These are phyloP conservation scores for Termitomyces sp. DNA, from an alignment of 768 basidiomycete species.

Conservation along the genomic window DNA sequence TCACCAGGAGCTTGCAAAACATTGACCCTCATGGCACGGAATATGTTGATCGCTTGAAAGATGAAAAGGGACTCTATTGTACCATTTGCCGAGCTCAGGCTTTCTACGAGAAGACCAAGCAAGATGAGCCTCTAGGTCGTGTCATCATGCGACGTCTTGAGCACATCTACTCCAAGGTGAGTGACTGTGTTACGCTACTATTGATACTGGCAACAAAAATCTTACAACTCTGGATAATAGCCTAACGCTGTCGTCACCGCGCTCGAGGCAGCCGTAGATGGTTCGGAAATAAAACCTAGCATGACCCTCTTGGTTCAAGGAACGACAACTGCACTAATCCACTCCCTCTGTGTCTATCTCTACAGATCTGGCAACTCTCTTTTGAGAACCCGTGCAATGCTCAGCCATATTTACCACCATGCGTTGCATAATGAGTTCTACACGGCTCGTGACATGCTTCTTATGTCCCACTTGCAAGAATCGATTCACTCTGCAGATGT, in stretches of 20 bases:
- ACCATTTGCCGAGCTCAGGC: conserved; percentile 91
- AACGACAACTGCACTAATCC: conserved; percentile 73
- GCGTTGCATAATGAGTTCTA: conserved; percentile 96
- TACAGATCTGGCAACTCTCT: conserved; percentile 91
- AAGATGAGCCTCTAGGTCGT: conserved; percentile 75
- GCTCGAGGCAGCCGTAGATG: conserved; percentile 66
- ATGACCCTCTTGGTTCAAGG: conserved; percentile 52
- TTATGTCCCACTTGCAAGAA: conserved; percentile 99
- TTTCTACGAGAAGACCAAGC: conserved; percentile 79
- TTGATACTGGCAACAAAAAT: background rate
- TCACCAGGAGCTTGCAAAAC: conserved; percentile 94
- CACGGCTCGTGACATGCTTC: conserved; percentile 93
- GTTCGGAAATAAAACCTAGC: conserved; percentile 53
- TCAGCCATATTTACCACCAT: conserved; percentile 95
- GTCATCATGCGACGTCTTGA: conserved; percentile 94
- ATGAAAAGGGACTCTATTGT: conserved; percentile 91
- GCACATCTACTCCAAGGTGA: conserved; percentile 96
- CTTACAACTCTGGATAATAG: conserved; percentile 34
- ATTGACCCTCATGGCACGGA: conserved; percentile 99
- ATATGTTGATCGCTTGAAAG: conserved; percentile 94
- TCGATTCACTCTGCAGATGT: conserved; percentile 95
- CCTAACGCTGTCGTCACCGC: conserved; percentile 91
- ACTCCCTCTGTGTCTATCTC: conserved; percentile 83
- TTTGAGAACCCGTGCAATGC: conserved; percentile 93
- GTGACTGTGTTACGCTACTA: conserved; percentile 1